A percentile compares a stretch with the other conserved stretches of the same genome.
These are phyloP conservation scores for Trichoderma sp. DNA, from an alignment of 2,329 filamentous ascomycete species.

Conservation along the genomic window DNA sequence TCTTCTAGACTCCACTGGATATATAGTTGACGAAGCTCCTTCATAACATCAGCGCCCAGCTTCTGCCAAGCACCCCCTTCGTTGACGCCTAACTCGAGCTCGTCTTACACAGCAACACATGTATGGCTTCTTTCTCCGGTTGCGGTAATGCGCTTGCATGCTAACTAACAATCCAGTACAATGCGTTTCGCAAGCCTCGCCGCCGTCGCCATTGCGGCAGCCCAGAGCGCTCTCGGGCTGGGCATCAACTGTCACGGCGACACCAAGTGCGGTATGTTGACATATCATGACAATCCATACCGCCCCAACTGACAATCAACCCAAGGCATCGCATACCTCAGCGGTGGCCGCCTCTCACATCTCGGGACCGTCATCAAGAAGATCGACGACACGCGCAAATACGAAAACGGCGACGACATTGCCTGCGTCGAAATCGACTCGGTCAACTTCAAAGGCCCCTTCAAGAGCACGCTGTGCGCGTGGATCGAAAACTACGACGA, in stretches of 20 bases:
- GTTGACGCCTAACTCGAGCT: conserved; percentile 1
- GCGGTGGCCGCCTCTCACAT: conserved; percentile 1
- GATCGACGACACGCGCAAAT: conserved; percentile 4
- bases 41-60: conserved; percentile 17
- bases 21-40: conserved; percentile 11
- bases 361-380: conserved; percentile 15
- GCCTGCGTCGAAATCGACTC: not conserved
- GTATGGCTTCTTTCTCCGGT: too few relatives aligned
- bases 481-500: conserved; percentile 7
- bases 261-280: not conserved
- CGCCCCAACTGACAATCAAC: too few relatives aligned
- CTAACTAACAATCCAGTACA: not conserved
- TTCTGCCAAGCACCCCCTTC: not conserved
- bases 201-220: not conserved
- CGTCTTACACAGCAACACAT: too few relatives aligned
- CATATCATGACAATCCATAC: too few relatives aligned
- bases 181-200: conserved; percentile 16
- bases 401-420: conserved; percentile 10
- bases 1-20: conserved; percentile 4
- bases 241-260: conserved; percentile 25
- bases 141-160: too few relatives aligned
- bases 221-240: conserved; percentile 8
- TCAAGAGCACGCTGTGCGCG: conserved; percentile 19
- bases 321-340: conserved; percentile 4
- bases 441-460: not conserved